These are phyloP conservation scores for Histomonas meleagridis DNA, from an alignment of 208 protist species.

Conservation along the genomic window DNA sequence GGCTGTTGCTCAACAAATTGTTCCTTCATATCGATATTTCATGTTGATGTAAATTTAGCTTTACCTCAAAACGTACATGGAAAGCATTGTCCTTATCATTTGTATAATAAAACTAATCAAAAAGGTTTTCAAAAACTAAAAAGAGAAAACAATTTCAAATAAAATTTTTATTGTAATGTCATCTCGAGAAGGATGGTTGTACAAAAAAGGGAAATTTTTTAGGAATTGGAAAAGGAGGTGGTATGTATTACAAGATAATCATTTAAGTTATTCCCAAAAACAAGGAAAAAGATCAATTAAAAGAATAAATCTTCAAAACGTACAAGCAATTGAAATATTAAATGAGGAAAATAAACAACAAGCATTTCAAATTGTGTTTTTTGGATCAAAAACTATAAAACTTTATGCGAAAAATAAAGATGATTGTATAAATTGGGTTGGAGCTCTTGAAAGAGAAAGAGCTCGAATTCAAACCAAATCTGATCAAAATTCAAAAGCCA, in stretches of 20 bases:
- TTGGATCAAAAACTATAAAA: neutral
- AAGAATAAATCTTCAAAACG: neutral
- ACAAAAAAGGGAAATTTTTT: conserved; percentile 31
- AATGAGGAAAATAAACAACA: neutral
- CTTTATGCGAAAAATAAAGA: neutral
- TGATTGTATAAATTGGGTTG: no score
- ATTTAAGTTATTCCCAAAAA: neutral
- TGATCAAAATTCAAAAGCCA: no score
- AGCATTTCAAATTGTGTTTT: conserved; percentile 10
- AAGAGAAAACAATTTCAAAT: no score
- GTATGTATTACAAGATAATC: conserved; percentile 31
- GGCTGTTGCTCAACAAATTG: no score
- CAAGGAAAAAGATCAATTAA: neutral
- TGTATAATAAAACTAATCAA: no score
- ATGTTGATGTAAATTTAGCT: no score
- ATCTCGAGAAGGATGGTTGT: conserved; percentile 37
- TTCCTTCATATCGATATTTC: no score
- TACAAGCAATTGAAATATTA: neutral
- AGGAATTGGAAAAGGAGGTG: conserved; percentile 40
- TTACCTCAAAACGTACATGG: no score
- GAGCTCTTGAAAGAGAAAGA: no score
- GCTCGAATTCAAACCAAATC: neutral
- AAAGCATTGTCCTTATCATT: no score
- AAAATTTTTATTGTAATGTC: no score
- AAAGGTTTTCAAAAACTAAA: no score